A percentile compares a stretch with the other conserved stretches of the same genome.
Conservation (phyloP, 192 early-diverging fungal genomes). For the Coemansia sp. region DNA sequence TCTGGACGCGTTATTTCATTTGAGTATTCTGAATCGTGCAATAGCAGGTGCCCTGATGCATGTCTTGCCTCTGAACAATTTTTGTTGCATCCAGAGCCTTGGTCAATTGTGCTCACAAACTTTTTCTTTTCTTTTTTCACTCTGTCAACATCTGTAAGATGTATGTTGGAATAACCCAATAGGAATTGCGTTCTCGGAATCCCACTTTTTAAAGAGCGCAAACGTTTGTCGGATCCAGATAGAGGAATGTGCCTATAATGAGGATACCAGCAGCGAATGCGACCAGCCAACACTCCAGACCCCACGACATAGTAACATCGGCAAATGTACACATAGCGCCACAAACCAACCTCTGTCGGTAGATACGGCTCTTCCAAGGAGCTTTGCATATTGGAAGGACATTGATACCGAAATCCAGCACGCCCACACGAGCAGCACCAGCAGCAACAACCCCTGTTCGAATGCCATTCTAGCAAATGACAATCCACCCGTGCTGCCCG, state of each 20-base stretch:
- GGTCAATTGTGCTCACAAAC: background rate
- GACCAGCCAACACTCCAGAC: background rate
- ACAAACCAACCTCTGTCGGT: background rate
- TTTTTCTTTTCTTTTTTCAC: background rate
- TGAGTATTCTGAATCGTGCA: constrained; percentile 3
- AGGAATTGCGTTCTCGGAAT: constrained; percentile 48
- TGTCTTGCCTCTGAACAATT: background rate
- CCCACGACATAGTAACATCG: background rate
- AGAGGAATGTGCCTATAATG: background rate
- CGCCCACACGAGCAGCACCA: constrained; percentile 7
- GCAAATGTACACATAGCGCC: background rate
- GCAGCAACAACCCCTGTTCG: constrained; percentile 3
- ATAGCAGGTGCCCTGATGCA: background rate
- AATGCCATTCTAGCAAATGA: constrained; percentile 5
- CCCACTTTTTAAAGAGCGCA: constrained; percentile 33
- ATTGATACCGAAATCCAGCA: constrained; percentile 1
- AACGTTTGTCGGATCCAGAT: constrained; percentile 34
- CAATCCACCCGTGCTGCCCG: constrained; percentile 5
- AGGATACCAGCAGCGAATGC: background rate
- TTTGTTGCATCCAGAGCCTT: background rate
- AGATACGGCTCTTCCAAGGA: background rate
- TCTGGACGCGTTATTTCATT: background rate
- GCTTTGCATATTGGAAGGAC: constrained; percentile 5
- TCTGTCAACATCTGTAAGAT: background rate
- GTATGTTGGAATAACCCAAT: constrained; percentile 7